Evolutionary conservation across 257 asterid species (phyloP).

Genomic region (Forsythia suspensa): DNA sequence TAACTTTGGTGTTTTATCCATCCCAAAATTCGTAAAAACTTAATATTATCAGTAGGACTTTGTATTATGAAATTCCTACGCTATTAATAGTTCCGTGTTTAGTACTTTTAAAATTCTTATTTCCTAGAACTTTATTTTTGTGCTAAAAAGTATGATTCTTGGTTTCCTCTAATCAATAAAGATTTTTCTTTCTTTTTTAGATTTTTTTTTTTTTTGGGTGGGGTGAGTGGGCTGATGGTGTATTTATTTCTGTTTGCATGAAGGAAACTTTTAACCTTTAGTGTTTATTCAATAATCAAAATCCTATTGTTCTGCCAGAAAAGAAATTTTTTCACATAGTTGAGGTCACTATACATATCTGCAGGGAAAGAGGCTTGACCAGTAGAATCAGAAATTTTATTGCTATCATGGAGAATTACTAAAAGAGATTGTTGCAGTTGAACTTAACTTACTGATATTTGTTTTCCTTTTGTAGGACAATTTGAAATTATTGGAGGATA

Average conservation of each 20-base stretch:
- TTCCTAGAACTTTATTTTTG: neutral
- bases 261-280: neutral
- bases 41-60: neutral
- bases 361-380: neutral
- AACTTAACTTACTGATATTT: neutral
- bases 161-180: neutral
- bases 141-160: neutral
- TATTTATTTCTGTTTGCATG: neutral
- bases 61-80: neutral
- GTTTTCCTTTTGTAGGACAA: slow-evolving; percentile 51
- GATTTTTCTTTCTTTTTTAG: too few species aligned
- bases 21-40: neutral
- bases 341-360: neutral
- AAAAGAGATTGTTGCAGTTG: neutral
- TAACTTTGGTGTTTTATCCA: neutral
- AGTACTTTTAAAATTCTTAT: neutral
- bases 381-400: neutral
- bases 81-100: neutral
- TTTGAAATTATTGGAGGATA: slow-evolving; percentile 73
- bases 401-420: neutral
- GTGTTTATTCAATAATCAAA: neutral
- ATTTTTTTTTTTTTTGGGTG: neutral
- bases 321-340: neutral
- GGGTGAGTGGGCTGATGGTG: neutral
- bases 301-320: neutral